Conservation (phyloP, 139 green algal species). For the Haematococcus sp. region DNA sequence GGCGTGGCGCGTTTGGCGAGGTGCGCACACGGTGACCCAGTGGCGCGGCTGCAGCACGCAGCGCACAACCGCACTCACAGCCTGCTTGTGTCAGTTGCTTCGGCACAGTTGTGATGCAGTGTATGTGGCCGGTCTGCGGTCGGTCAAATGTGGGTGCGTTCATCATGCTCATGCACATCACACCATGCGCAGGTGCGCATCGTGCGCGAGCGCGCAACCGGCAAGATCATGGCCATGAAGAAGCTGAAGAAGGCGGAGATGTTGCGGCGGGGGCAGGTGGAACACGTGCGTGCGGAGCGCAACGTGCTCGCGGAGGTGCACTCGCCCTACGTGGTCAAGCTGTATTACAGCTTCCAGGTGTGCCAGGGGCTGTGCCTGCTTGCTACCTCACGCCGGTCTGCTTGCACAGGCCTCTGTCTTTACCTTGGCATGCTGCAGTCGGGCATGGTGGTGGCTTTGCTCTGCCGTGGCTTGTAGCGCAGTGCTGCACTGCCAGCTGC, state of each 20-base stretch:
- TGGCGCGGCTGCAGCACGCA: neutral
- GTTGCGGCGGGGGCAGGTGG: slow-evolving; percentile 90
- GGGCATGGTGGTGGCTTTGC: neutral
- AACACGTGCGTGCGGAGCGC: slow-evolving; percentile 94
- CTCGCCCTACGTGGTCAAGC: slow-evolving; percentile 86
- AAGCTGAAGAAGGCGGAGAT: slow-evolving; percentile 97
- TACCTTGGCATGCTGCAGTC: too few relatives aligned
- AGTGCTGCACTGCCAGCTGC: neutral
- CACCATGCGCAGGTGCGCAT: slow-evolving; percentile 71
- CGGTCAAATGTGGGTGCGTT: too few relatives aligned
- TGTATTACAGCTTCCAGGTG: slow-evolving; percentile 93
- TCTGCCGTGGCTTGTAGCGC: neutral
- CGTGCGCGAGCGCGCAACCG: slow-evolving; percentile 72
- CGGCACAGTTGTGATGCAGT: neutral
- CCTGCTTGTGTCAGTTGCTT: neutral
- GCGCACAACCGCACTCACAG: neutral
- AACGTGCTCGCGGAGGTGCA: slow-evolving; percentile 93
- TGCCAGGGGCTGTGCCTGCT: neutral
- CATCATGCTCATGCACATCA: too few relatives aligned
- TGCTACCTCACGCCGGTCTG: neutral
- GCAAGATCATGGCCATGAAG: slow-evolving; percentile 95
- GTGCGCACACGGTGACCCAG: slow-evolving; percentile 54
- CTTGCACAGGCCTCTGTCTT: neutral
- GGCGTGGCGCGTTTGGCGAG: slow-evolving; percentile 94
- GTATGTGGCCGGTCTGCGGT: too few relatives aligned